A percentile compares a stretch with the other conserved stretches of the same genome.
Conservation (phyloP, 176 grass and related monocot genomes). For the Cenchrus purpureus region DNA sequence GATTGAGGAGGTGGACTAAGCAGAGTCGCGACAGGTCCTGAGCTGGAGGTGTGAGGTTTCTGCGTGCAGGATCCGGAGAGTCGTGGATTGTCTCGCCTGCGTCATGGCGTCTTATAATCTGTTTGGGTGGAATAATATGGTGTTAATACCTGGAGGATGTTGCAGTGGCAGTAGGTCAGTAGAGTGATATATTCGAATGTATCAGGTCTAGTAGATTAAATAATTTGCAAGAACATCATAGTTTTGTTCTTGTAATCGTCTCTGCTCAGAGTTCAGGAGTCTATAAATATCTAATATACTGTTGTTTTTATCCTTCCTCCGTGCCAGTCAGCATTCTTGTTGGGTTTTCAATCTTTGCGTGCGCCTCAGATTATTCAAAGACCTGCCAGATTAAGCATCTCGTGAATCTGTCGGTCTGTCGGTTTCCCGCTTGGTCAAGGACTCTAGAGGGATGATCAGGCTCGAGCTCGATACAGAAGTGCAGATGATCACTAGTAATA, state of each 20-base stretch:
- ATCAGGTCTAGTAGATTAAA: conserved; percentile 2
- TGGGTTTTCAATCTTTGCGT: too few species aligned
- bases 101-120: neutral
- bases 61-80: neutral
- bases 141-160: neutral
- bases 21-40: neutral
- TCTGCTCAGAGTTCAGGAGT: neutral
- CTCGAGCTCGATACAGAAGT: too few species aligned
- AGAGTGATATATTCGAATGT: neutral
- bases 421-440: too few species aligned
- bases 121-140: conserved; percentile 25
- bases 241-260: neutral
- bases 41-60: too few species aligned
- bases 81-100: neutral
- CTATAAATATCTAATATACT: neutral
- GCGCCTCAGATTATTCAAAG: too few species aligned
- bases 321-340: neutral
- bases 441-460: too few species aligned
- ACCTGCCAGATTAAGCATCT: too few species aligned
- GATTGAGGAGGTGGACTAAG: conserved; percentile 89
- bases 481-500: too few species aligned
- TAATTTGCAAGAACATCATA: conserved; percentile 3
- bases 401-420: too few species aligned
- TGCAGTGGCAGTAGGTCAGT: neutral
- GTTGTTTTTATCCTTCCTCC: neutral